Percentiles rank a stretch among this genome's conserved stretches.
Conservation (phyloP, 2,329 filamentous ascomycete species). For the Xylariales sp. region DNA sequence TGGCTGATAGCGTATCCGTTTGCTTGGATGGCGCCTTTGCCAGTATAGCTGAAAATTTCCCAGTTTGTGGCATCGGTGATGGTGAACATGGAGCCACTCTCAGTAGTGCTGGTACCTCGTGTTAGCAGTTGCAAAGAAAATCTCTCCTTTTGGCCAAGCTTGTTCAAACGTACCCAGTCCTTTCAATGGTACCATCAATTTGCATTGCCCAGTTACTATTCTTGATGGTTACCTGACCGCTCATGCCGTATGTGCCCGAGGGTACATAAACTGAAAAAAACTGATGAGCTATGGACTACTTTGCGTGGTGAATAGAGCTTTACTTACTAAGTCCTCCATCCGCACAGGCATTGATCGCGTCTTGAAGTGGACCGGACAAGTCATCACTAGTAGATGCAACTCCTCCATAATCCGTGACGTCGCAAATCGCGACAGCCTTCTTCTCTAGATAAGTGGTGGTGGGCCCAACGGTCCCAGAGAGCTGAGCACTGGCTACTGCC, state of each 20-base stretch:
- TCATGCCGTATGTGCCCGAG: not conserved
- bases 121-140: no score
- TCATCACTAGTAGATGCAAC: no score
- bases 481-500: not conserved
- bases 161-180: no score
- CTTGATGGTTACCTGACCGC: not conserved
- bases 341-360: not conserved
- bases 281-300: no score
- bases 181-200: not conserved
- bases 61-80: not conserved
- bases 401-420: not conserved
- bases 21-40: constrained; percentile 1
- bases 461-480: not conserved
- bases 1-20: not conserved
- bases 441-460: not conserved
- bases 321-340: constrained; percentile 9
- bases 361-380: not conserved
- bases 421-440: not conserved
- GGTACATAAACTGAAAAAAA: constrained; percentile 3
- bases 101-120: no score
- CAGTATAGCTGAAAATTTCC: not conserved
- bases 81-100: not conserved
- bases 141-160: no score
- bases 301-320: constrained; percentile 42
- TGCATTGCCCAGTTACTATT: not conserved